A percentile compares a stretch with the other conserved stretches of the same genome.
Evolutionary conservation across 768 basidiomycete genomes (phyloP).

Genomic region (Russula compacta): DNA sequence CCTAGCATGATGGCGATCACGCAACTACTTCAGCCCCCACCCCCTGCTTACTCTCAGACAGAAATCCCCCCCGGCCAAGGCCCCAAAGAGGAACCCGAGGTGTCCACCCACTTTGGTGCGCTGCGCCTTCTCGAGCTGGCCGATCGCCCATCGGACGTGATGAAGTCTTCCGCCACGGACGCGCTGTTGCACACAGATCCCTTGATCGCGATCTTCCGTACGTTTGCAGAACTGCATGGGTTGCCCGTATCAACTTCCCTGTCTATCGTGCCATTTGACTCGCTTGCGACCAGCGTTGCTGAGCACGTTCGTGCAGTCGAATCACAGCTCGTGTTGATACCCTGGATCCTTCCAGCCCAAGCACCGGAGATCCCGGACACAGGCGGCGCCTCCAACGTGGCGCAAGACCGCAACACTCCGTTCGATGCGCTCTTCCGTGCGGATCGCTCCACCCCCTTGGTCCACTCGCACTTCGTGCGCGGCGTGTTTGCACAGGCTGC

Average conservation of each 20-base stretch:
- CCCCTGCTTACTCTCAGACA: conserved; percentile 6
- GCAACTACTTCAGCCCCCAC: conserved; percentile 57
- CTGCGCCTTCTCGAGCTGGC: conserved; percentile 80
- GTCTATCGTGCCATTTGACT: conserved; percentile 68
- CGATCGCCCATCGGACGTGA: conserved; percentile 55
- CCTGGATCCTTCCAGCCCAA: conserved; percentile 54
- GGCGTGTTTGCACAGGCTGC: conserved; percentile 62
- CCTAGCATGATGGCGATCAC: conserved; percentile 85
- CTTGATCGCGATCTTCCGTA: conserved; percentile 61
- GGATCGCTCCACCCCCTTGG: conserved; percentile 39
- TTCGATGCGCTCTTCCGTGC: conserved; percentile 59
- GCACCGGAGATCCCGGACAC: conserved; percentile 3
- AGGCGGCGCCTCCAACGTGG: conserved; percentile 7
- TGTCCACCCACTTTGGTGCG: conserved; percentile 30
- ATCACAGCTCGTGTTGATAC: conserved; percentile 72
- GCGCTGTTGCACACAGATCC: conserved; percentile 65
- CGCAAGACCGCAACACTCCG: conserved; percentile 39
- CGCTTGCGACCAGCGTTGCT: conserved; percentile 57
- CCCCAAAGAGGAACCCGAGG: background rate
- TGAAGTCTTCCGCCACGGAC: conserved; percentile 57
- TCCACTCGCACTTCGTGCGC: conserved; percentile 80
- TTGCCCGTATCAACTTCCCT: conserved; percentile 56
- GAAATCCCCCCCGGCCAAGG: background rate
- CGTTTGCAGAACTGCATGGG: conserved; percentile 66
- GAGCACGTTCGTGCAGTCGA: conserved; percentile 52